These are phyloP conservation scores for Aspergillus carlsbadensis DNA, from an alignment of 495 filamentous ascomycete genomes.

Conservation along the genomic window DNA sequence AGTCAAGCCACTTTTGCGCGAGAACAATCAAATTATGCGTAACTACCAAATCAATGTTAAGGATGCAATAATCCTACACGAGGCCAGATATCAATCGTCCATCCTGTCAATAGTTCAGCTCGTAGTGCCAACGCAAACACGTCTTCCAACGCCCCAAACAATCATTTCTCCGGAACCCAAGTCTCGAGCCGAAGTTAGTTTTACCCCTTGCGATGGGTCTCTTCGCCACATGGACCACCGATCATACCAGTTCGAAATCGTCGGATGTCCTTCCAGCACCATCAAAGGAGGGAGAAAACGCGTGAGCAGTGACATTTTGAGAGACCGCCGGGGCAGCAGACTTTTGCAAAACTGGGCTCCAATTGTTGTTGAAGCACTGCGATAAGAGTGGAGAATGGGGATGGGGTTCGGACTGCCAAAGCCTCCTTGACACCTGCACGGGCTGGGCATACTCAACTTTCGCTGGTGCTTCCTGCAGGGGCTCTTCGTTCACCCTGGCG, in stretches of 20 bases:
- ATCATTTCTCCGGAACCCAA: background rate
- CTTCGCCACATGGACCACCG: background rate
- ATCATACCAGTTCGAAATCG: background rate
- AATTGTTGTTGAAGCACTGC: constrained; percentile 15
- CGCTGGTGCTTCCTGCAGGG: background rate
- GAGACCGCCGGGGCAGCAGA: constrained; percentile 23
- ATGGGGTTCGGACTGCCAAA: constrained; percentile 16
- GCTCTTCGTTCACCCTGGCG: background rate
- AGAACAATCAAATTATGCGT: constrained; percentile 4
- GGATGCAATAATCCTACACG: constrained; percentile 7
- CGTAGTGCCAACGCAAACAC: constrained; percentile 1
- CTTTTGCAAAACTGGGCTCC: constrained; percentile 23
- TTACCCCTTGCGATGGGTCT: constrained; percentile 1
- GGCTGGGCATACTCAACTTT: constrained; percentile 6
- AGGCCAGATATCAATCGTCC: constrained; percentile 6
- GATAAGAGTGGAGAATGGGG: constrained; percentile 15
- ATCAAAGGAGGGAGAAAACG: constrained; percentile 28
- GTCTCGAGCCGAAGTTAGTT: background rate
- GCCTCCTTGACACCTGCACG: constrained; percentile 12
- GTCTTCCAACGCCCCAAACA: background rate
- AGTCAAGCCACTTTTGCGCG: background rate
- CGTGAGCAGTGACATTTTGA: constrained; percentile 33
- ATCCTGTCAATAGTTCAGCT: constrained; percentile 3
- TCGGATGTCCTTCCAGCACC: constrained; percentile 18
- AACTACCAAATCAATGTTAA: constrained; percentile 8